Conservation (phyloP, 2,329 filamentous ascomycete species). For the Neoascochyta sp. region DNA sequence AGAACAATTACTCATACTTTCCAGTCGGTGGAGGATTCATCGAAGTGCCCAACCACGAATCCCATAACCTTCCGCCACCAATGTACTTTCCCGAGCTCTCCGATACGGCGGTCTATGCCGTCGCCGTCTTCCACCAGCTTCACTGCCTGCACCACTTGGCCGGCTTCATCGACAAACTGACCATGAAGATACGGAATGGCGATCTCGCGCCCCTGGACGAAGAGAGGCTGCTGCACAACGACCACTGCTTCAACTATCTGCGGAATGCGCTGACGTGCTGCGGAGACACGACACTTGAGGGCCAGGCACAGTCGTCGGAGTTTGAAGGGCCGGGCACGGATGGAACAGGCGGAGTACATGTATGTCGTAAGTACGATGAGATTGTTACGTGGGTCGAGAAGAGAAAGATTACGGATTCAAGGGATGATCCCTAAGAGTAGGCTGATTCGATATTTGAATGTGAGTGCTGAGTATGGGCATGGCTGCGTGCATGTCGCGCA, state of each 20-base stretch:
- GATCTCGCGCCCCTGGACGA: conserved; percentile 15
- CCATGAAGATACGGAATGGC: conserved; percentile 14
- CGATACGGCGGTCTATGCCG: conserved; percentile 8
- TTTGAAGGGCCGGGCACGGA: conserved; percentile 10
- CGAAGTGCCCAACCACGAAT: conserved; percentile 6
- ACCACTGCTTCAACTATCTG: conserved; percentile 30
- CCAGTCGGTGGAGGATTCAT: conserved; percentile 16
- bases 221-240: conserved; percentile 19
- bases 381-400: conserved; percentile 10
- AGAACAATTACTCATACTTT: background rate
- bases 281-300: conserved; percentile 26
- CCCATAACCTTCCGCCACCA: conserved; percentile 11
- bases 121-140: conserved; percentile 20
- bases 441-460: too few relatives aligned
- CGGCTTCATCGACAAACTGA: conserved; percentile 11
- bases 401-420: too few relatives aligned
- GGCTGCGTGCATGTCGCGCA: too few relatives aligned
- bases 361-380: conserved; percentile 18
- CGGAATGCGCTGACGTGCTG: conserved; percentile 23
- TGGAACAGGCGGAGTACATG: conserved; percentile 16
- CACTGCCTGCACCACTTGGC: conserved; percentile 18
- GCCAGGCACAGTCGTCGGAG: conserved; percentile 9
- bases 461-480: too few relatives aligned
- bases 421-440: too few relatives aligned
- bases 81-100: conserved; percentile 12